These are phyloP conservation scores for Kernera saxatilis DNA, from an alignment of 345 rosid genomes.

Conservation along the genomic window DNA sequence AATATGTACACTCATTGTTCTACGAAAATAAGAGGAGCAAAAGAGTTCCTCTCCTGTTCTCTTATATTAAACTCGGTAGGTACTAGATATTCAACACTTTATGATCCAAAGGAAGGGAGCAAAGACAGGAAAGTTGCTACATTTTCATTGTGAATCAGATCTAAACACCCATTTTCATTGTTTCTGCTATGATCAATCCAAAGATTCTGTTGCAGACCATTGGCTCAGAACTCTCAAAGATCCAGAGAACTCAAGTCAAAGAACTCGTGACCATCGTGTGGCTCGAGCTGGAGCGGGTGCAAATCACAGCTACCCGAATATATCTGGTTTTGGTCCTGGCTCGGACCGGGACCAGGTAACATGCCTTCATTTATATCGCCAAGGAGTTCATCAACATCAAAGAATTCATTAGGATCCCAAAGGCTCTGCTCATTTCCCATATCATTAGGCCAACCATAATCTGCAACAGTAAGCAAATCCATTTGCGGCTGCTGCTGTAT, in stretches of 20 bases:
- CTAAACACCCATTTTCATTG: background rate
- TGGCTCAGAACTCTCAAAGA: background rate
- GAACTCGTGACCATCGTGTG: slow-evolving; percentile 11
- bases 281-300: slow-evolving; percentile 24
- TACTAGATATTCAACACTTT: background rate
- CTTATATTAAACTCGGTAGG: background rate
- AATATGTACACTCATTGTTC: slow-evolving; percentile 4
- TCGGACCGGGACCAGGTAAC: background rate
- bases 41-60: background rate
- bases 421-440: background rate
- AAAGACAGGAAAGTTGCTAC: background rate
- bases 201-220: background rate
- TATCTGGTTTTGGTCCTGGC: background rate
- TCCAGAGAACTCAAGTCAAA: slow-evolving; percentile 14
- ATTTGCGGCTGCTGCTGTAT: background rate
- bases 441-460: slow-evolving; percentile 17
- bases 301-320: background rate
- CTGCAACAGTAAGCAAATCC: slow-evolving; percentile 17
- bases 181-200: background rate
- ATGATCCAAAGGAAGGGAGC: background rate
- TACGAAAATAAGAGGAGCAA: background rate
- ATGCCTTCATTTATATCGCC: slow-evolving; percentile 27
- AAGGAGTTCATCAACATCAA: slow-evolving; percentile 54
- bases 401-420: slow-evolving; percentile 40
- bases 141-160: background rate